Conservation (phyloP, 2,329 filamentous ascomycete species). For the Cladosporium oxysporum region DNA sequence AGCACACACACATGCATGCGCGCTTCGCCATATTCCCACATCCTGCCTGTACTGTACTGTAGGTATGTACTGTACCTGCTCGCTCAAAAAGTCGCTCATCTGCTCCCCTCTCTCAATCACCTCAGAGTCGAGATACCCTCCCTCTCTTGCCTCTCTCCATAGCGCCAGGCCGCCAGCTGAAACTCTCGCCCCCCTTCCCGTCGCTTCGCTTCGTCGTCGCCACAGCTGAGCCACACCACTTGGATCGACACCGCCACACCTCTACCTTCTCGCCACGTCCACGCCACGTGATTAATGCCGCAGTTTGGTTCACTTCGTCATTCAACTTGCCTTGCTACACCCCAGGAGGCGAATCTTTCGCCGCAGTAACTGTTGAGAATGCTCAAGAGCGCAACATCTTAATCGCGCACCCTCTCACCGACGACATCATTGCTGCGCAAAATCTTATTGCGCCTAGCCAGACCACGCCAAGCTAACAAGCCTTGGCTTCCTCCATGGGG, state of each 20-base stretch:
- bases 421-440: constrained; percentile 15
- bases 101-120: neutral
- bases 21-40: neutral
- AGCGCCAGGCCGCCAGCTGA: neutral
- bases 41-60: too few species aligned
- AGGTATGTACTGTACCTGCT: too few species aligned
- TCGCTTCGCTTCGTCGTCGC: neutral
- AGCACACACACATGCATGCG: neutral
- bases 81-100: neutral
- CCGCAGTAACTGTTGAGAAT: neutral
- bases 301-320: neutral
- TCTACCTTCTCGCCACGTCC: neutral
- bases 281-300: neutral
- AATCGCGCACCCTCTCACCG: constrained; percentile 1
- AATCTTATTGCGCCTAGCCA: constrained; percentile 13
- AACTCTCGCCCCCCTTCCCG: neutral
- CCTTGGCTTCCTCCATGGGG: constrained; percentile 15
- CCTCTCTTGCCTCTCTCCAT: neutral
- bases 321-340: neutral
- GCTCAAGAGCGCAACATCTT: neutral
- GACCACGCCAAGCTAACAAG: neutral
- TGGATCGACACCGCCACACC: neutral
- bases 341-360: neutral
- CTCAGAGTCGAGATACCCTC: neutral
- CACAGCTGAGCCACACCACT: constrained; percentile 1